These are phyloP conservation scores for Lasiosphaeriaceae sp. DNA, from an alignment of 495 filamentous ascomycete genomes.

Conservation along the genomic window DNA sequence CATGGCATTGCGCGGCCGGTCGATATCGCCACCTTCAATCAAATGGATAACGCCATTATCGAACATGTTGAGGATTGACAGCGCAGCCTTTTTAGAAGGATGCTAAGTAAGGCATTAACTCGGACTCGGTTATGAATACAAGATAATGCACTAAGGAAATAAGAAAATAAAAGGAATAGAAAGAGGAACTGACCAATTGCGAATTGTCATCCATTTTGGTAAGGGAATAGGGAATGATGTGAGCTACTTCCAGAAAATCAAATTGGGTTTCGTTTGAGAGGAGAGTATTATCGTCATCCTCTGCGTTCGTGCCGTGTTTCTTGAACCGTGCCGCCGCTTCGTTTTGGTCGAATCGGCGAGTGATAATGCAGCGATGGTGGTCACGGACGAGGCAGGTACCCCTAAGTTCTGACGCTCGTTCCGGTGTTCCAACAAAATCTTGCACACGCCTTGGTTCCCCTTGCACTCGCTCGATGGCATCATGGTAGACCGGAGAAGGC, in stretches of 20 bases:
- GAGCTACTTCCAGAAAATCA: conserved; percentile 21
- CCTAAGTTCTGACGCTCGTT: conserved; percentile 18
- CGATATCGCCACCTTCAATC: conserved; percentile 13
- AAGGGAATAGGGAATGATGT: conserved; percentile 28
- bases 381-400: conserved; percentile 25
- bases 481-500: conserved; percentile 19
- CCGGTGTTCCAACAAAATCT: conserved; percentile 18
- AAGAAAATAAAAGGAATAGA: no score
- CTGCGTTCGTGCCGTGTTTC: conserved; percentile 11
- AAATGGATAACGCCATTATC: conserved; percentile 8
- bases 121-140: no score
- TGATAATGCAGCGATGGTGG: conserved; percentile 27
- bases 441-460: conserved; percentile 8
- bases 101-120: no score
- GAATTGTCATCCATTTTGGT: conserved; percentile 11
- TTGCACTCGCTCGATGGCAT: conserved; percentile 16
- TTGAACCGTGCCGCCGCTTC: conserved; percentile 19
- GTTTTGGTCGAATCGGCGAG: conserved; percentile 19
- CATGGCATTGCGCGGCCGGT: conserved; percentile 12
- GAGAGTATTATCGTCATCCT: conserved; percentile 22
- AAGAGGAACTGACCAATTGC: conserved; percentile 4
- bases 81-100: conserved; percentile 7
- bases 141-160: no score
- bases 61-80: conserved; percentile 15
- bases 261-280: conserved; percentile 13